A percentile compares a stretch with the other conserved stretches of the same genome.
These are phyloP conservation scores for Chrysopogon serrulatus DNA, from an alignment of 176 grass and related monocot genomes.

Conservation along the genomic window DNA sequence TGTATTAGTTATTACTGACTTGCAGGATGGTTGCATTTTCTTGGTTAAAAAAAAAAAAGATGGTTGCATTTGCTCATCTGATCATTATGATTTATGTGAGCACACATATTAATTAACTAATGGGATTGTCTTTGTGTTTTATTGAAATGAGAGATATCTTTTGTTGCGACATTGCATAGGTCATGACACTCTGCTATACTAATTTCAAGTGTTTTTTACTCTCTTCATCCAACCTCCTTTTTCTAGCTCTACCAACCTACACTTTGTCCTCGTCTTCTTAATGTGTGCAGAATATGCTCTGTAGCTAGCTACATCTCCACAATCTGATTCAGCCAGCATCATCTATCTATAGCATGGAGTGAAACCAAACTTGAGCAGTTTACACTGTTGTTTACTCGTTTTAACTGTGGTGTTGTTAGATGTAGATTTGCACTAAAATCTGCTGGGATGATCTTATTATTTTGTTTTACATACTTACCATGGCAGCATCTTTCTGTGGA, in stretches of 20 bases:
- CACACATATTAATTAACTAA: background rate
- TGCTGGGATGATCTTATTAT: background rate
- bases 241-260: background rate
- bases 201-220: background rate
- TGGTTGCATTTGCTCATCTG: background rate
- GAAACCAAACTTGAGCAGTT: background rate
- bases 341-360: background rate
- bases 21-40: background rate
- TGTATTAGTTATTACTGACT: background rate
- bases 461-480: background rate
- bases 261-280: background rate
- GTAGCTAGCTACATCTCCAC: background rate
- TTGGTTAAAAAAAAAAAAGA: no score
- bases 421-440: background rate
- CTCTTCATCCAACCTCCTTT: background rate
- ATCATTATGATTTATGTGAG: background rate
- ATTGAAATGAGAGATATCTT: background rate
- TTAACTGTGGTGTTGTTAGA: background rate
- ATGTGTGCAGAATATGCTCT: background rate
- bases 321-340: background rate
- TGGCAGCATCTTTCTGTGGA: background rate
- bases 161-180: background rate
- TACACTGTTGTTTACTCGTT: background rate
- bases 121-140: background rate
- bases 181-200: background rate